A percentile compares a stretch with the other conserved stretches of the same genome.
Conservation (phyloP, 2,329 filamentous ascomycete genomes). For the Colletotrichum trifolii region DNA sequence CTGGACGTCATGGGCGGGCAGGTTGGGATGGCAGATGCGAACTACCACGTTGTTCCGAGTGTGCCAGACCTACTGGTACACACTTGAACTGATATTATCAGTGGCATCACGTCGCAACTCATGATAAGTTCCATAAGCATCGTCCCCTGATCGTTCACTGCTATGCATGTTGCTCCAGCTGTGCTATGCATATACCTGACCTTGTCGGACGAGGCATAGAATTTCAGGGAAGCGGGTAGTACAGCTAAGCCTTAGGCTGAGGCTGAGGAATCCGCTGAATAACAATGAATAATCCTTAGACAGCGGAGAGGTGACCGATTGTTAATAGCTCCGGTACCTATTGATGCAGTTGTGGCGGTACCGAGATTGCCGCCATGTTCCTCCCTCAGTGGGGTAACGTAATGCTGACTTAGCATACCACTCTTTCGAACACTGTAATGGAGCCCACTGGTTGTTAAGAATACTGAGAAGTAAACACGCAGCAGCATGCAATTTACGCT, state of each 20-base stretch:
- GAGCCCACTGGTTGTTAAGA: slow-evolving; percentile 25
- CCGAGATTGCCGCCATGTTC: slow-evolving; percentile 10
- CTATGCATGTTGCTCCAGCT: not conserved
- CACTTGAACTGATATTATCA: too few species aligned
- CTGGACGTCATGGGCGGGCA: slow-evolving; percentile 17
- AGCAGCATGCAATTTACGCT: too few species aligned
- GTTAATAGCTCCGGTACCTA: slow-evolving; percentile 7
- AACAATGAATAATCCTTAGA: slow-evolving; percentile 15
- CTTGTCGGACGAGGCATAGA: slow-evolving; percentile 11
- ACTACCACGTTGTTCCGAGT: not conserved
- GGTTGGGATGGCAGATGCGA: slow-evolving; percentile 29
- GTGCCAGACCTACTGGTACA: not conserved
- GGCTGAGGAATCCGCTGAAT: slow-evolving; percentile 23
- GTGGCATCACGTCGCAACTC: too few species aligned
- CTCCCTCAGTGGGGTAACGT: not conserved
- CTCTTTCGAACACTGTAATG: not conserved
- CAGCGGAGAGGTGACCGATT: slow-evolving; percentile 16
- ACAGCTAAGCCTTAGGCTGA: slow-evolving; percentile 11
- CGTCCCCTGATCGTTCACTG: not conserved
- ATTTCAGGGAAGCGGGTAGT: slow-evolving; percentile 29
- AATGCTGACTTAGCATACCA: not conserved
- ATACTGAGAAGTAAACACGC: too few species aligned
- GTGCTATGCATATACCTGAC: not conserved
- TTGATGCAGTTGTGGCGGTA: slow-evolving; percentile 17
- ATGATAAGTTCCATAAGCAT: not conserved